Percentiles rank a stretch among this genome's conserved stretches.
phyloP scores from a whole-genome alignment of 805 yeast species.

The Spencermartinsiella europaea region DNA sequence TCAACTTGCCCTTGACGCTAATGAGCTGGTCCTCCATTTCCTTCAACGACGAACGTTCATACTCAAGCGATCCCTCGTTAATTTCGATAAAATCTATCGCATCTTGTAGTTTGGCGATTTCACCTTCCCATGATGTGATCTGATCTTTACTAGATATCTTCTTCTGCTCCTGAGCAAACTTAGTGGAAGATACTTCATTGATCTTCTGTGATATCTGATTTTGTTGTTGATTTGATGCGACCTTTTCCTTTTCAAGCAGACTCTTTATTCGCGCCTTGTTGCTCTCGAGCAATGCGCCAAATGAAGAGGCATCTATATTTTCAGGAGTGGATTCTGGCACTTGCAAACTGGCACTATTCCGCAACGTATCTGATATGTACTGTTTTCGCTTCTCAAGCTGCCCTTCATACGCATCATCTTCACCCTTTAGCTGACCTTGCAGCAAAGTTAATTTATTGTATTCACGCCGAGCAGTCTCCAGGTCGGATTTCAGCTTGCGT shows the following conservation, averaged over 20 bases:
- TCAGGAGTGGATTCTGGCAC: slow-evolving; percentile 2
- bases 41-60: slow-evolving; percentile 41
- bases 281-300: neutral
- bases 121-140: slow-evolving; percentile 22
- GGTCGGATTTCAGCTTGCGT: slow-evolving; percentile 18
- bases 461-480: slow-evolving; percentile 29
- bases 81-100: slow-evolving; percentile 37
- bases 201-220: slow-evolving; percentile 22
- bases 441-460: slow-evolving; percentile 38
- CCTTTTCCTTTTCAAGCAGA: slow-evolving; percentile 15
- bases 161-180: slow-evolving; percentile 23
- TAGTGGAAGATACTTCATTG: slow-evolving; percentile 23
- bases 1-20: slow-evolving; percentile 14
- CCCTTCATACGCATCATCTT: slow-evolving; percentile 24
- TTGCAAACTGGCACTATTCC: neutral
- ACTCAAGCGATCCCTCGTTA: slow-evolving; percentile 45
- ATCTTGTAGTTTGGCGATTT: slow-evolving; percentile 36
- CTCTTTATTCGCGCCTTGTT: neutral
- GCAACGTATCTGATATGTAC: slow-evolving; percentile 6
- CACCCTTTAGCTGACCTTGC: slow-evolving; percentile 54
- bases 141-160: slow-evolving; percentile 11
- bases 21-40: slow-evolving; percentile 35
- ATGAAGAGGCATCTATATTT: neutral
- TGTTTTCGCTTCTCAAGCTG: slow-evolving; percentile 14
- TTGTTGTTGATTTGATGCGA: slow-evolving; percentile 30